Evolutionary conservation across 192 early-diverging fungal species (phyloP).

Genomic region (Neocallimastix lanati): DNA sequence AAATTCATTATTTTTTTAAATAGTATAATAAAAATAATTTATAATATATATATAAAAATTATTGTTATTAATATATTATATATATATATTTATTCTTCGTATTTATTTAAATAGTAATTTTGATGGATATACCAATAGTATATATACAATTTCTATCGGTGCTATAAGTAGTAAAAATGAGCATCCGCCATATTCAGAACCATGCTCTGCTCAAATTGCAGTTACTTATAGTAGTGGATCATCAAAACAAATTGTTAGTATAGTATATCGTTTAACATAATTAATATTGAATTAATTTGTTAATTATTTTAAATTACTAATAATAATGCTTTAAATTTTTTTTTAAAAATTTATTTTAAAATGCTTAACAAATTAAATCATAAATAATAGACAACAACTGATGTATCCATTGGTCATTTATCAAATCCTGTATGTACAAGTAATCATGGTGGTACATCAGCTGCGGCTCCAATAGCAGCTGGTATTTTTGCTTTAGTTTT

Average conservation of each 20-base stretch:
- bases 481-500: conserved; percentile 80
- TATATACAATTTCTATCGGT: conserved; percentile 84
- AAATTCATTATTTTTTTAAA: no score
- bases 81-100: no score
- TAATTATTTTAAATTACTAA: no score
- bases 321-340: no score
- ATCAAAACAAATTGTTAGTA: background rate
- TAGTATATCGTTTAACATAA: no score
- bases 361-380: no score
- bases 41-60: no score
- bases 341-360: no score
- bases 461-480: conserved; percentile 81
- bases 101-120: conserved; percentile 38
- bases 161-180: conserved; percentile 56
- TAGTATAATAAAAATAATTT: no score
- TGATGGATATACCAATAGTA: conserved; percentile 96
- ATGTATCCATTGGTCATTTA: background rate
- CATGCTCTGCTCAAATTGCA: conserved; percentile 70
- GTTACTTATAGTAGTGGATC: conserved; percentile 71
- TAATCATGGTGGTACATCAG: conserved; percentile 82
- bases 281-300: no score
- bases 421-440: conserved; percentile 33
- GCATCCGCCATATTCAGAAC: conserved; percentile 74
- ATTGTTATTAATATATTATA: no score
- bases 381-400: background rate